phyloP scores from a whole-genome alignment of 129 eudicot species.

The Flaveria ramosissima region DNA sequence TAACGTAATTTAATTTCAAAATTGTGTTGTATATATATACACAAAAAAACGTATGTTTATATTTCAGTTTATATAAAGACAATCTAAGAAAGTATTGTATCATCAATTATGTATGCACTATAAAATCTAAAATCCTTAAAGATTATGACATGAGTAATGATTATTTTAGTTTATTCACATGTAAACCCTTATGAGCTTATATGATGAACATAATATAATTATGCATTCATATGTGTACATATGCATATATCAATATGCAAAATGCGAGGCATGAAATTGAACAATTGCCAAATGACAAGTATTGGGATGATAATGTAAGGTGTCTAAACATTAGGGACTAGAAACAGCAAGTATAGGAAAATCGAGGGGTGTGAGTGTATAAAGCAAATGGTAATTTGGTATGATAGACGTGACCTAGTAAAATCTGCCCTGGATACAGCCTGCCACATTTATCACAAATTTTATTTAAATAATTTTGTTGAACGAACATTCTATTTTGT shows the following conservation, averaged over 20 bases:
- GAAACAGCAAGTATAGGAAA: not conserved
- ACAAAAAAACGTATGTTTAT: no score
- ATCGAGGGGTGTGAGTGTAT: not conserved
- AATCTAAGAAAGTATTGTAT: not conserved
- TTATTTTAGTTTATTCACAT: not conserved
- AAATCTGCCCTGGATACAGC: slow-evolving; percentile 34
- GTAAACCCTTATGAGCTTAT: not conserved
- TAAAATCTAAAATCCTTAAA: not conserved
- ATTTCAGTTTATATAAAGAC: not conserved
- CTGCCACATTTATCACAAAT: slow-evolving; percentile 21
- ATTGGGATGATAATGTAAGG: slow-evolving; percentile 4
- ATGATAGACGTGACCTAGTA: slow-evolving; percentile 20
- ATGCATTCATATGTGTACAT: not conserved
- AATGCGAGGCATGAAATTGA: not conserved
- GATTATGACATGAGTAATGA: not conserved
- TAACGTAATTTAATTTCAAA: not conserved
- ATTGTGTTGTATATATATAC: not conserved
- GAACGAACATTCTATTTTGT: no score
- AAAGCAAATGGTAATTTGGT: not conserved
- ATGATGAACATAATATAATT: not conserved
- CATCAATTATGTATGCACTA: not conserved
- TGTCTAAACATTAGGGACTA: not conserved
- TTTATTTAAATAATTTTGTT: not conserved
- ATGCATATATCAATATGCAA: not conserved
- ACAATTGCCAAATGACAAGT: not conserved